Base-by-base conservation (phyloP, 2,329 filamentous ascomycete species). In the Ilyonectria destructans region DNA sequence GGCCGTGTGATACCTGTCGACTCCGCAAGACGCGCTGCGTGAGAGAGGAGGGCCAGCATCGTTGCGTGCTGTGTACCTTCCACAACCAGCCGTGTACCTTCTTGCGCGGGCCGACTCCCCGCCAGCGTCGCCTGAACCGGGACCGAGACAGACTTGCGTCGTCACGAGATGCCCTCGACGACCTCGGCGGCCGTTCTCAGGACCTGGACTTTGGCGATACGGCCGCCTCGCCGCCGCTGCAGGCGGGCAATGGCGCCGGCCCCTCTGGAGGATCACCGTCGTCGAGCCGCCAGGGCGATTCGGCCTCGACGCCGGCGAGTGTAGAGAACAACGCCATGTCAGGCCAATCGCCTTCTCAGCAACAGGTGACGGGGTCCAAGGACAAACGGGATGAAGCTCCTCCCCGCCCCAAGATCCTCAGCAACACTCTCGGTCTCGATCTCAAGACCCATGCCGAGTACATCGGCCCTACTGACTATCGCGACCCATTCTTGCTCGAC, bases 11-110 rank as follows among this genome's bases (percentile, higher is more conserved):
- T 82, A 89, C 88, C 62, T 92, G 90, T 78, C 85, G 90, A 67
- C 85, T 88, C 75, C 86, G 90, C 71, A 92, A 92, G 82, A 89
- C 87, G 71, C 88, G 89, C 73, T 92, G 90, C 77, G 90, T 91
- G 56, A 87, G 90, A 74, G 86, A 90, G 76, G 87, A 90, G 59
- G 86, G 84, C 63, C 85, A 85, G 71, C 83, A 85, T 49, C 84
- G 87, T 71, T 92, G 90, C 77, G 88, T 91, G 56, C 82, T 91
- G 66, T 92, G 90, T 79, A 86, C 88, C 69, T 91, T 91, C 77
- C 89, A 92, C 80, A 88, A 89, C 77, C 89, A 91, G 75, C 87
- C 89, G 69, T 92, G 90, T 79, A 92, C 90, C 26, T 92, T 91
- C 77, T 83, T 90, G 58, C 78, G 79, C n/a, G 79, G 79, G 0